Conservation (phyloP, 1,139 yeast species). For the Sugiyamaella sp. region DNA sequence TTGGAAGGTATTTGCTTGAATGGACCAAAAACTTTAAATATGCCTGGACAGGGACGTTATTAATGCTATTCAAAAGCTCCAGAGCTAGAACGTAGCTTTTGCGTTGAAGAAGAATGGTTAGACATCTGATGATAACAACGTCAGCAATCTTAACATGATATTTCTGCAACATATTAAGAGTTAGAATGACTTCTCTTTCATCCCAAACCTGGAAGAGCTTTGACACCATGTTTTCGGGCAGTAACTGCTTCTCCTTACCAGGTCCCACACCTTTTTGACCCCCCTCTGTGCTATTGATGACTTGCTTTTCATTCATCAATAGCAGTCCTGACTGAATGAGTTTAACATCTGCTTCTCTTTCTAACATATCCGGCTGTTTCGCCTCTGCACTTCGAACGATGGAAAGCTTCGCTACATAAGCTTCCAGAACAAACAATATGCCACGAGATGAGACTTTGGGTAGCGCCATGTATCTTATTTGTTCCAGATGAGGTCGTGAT, state of each 20-base stretch:
- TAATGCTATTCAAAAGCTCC: slow-evolving; percentile 22
- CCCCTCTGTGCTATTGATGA: not conserved
- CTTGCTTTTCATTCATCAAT: slow-evolving; percentile 22
- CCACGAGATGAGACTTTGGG: slow-evolving; percentile 24
- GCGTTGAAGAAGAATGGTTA: slow-evolving; percentile 20
- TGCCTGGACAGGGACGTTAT: slow-evolving; percentile 19
- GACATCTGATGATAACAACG: slow-evolving; percentile 17
- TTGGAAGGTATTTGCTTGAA: slow-evolving; percentile 24
- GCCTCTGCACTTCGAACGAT: not conserved
- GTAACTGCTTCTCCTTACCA: not conserved
- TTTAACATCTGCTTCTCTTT: slow-evolving; percentile 25
- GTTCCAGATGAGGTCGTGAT: slow-evolving; percentile 28
- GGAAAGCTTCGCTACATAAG: slow-evolving; percentile 15
- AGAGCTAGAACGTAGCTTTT: slow-evolving; percentile 22
- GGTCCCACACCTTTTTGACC: not conserved
- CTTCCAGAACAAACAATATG: slow-evolving; percentile 16
- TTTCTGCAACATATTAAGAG: slow-evolving; percentile 16
- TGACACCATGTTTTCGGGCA: slow-evolving; percentile 16
- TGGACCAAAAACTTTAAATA: slow-evolving; percentile 20
- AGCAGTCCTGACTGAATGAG: slow-evolving; percentile 24
- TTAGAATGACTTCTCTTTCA: slow-evolving; percentile 20
- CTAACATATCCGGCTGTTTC: slow-evolving; percentile 14
- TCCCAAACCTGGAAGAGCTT: slow-evolving; percentile 25
- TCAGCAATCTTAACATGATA: slow-evolving; percentile 20
- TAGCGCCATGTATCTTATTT: slow-evolving; percentile 27